Evolutionary conservation across 257 asterid species (phyloP).

Genomic region (Primulina huaijiensis): DNA sequence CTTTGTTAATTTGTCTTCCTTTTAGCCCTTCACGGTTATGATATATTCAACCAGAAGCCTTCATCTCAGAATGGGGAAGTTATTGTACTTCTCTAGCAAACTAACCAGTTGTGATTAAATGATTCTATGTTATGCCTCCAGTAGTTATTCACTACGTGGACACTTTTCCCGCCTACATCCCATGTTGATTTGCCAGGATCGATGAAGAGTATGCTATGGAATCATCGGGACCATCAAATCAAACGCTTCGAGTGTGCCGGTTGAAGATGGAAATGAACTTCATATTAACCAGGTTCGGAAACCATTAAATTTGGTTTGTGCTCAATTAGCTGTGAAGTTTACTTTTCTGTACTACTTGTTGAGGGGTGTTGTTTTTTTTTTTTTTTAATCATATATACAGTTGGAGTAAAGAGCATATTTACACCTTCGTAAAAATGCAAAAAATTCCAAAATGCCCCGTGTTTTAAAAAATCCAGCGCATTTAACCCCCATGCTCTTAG

Average conservation of each 20-base stretch:
- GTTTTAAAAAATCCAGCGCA: too few species aligned
- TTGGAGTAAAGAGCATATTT: not conserved
- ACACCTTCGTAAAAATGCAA: not conserved
- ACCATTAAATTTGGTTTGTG: not conserved
- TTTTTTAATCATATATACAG: too few species aligned
- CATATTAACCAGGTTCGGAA: not conserved
- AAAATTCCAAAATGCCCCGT: too few species aligned
- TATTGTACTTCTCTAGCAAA: not conserved
- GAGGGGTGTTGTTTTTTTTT: not conserved
- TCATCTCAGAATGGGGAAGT: slow-evolving; percentile 21
- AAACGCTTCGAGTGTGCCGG: not conserved
- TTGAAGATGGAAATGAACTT: not conserved
- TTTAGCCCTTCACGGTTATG: slow-evolving; percentile 11
- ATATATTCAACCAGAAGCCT: slow-evolving; percentile 11
- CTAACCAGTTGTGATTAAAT: not conserved
- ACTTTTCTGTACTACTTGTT: not conserved
- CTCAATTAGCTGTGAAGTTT: not conserved
- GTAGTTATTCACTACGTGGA: not conserved
- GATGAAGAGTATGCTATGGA: not conserved
- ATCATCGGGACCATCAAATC: not conserved
- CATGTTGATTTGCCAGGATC: not conserved
- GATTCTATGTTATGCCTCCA: not conserved
- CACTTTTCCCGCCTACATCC: not conserved
- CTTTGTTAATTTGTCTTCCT: slow-evolving; percentile 3
- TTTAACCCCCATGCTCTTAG: too few species aligned